Percentiles rank a stretch among this genome's conserved stretches.
Conservation (phyloP, 2,329 filamentous ascomycete species). For the Fusarium tupiense region DNA sequence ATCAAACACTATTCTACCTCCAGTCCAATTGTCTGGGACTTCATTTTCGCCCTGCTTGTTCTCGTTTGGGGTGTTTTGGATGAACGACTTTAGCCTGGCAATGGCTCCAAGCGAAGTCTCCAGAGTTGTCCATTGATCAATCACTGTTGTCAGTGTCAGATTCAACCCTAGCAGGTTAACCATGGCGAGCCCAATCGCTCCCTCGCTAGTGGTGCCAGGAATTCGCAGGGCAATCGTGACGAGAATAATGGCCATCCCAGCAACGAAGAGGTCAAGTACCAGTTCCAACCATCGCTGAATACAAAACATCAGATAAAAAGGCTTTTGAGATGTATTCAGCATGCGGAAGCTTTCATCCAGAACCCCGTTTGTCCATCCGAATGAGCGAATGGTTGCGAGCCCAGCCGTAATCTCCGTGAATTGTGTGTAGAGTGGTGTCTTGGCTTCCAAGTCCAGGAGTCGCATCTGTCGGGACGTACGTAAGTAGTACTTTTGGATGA, state of each 20-base stretch:
- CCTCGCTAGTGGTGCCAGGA: slow-evolving; percentile 36
- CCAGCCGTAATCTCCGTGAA: slow-evolving; percentile 61
- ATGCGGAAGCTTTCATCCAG: slow-evolving; percentile 48
- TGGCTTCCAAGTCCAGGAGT: slow-evolving; percentile 61
- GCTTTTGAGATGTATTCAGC: slow-evolving; percentile 57
- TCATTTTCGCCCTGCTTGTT: slow-evolving; percentile 17
- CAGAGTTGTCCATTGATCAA: slow-evolving; percentile 49
- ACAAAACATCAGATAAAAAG: slow-evolving; percentile 60
- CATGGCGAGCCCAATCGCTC: slow-evolving; percentile 46
- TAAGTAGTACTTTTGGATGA: slow-evolving; percentile 61
- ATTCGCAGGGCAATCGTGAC: slow-evolving; percentile 55
- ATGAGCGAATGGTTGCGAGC: slow-evolving; percentile 60
- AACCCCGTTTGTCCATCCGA: slow-evolving; percentile 55
- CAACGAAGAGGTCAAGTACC: slow-evolving; percentile 59
- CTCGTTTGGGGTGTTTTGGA: slow-evolving; percentile 42
- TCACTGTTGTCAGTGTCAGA: slow-evolving; percentile 45
- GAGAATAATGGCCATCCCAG: slow-evolving; percentile 57
- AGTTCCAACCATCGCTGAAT: slow-evolving; percentile 61
- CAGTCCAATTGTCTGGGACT: slow-evolving; percentile 41
- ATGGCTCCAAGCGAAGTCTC: slow-evolving; percentile 52
- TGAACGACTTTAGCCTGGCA: slow-evolving; percentile 48
- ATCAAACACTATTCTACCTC: slow-evolving; percentile 42
- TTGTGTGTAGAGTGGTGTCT: slow-evolving; percentile 60
- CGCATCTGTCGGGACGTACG: slow-evolving; percentile 63
- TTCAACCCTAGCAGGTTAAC: slow-evolving; percentile 44